phyloP scores from a whole-genome alignment of 2,329 filamentous ascomycete species.

The Huntiella savannae region DNA sequence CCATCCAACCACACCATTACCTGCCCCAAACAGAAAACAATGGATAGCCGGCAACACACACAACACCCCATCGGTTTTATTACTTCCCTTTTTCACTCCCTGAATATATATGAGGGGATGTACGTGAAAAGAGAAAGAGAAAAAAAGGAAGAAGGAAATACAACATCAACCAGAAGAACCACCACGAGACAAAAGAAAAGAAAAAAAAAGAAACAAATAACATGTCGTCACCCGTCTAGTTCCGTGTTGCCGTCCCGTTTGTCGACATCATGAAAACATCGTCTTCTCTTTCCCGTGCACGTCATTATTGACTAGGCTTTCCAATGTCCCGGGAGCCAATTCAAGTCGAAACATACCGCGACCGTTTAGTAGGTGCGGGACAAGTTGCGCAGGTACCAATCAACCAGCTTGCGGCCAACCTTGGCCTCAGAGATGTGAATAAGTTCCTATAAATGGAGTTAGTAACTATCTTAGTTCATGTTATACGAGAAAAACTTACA shows the following conservation, averaged over 20 bases:
- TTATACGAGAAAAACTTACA: slow-evolving; percentile 35
- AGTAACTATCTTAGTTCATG: slow-evolving; percentile 3
- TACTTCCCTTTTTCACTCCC: neutral
- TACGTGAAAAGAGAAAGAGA: neutral
- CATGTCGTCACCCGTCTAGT: slow-evolving; percentile 1
- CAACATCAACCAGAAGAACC: neutral
- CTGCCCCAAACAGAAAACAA: neutral
- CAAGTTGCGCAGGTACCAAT: slow-evolving; percentile 97
- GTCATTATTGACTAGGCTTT: neutral
- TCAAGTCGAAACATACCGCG: neutral
- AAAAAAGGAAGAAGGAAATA: neutral
- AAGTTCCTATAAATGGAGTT: slow-evolving; percentile 42
- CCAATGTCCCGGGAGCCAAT: neutral
- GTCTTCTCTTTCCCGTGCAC: neutral
- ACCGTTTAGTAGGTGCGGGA: slow-evolving; percentile 64
- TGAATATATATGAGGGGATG: neutral
- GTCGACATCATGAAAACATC: neutral
- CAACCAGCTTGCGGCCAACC: slow-evolving; percentile 88
- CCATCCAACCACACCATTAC: neutral
- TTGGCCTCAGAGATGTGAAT: slow-evolving; percentile 99
- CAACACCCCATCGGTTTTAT: neutral
- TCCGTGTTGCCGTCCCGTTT: neutral
- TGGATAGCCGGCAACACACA: slow-evolving; percentile 2
- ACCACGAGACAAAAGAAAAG: neutral
- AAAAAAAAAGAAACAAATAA: slow-evolving; percentile 3